These are phyloP conservation scores for Aspergillus cejpii DNA, from an alignment of 2,329 filamentous ascomycete genomes.

Conservation along the genomic window DNA sequence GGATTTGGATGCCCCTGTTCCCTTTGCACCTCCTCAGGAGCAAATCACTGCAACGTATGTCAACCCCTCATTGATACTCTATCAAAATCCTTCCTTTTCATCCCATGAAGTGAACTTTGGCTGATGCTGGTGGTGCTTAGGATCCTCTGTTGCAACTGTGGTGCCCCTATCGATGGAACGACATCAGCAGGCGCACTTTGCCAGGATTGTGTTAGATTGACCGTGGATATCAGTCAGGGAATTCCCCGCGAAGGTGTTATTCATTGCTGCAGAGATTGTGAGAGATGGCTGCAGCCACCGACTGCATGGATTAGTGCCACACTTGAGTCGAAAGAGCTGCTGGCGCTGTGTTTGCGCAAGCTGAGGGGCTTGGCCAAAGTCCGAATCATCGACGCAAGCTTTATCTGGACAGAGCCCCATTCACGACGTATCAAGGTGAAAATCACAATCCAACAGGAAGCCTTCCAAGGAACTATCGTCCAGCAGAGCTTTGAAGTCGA, in stretches of 20 bases:
- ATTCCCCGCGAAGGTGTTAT: conserved; percentile 86
- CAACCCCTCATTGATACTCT: conserved; percentile 4
- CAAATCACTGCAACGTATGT: conserved; percentile 50
- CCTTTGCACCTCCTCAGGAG: conserved; percentile 40
- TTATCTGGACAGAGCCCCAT: conserved; percentile 98
- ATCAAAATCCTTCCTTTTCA: conserved; percentile 5
- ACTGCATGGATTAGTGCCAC: conserved; percentile 75
- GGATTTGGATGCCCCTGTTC: conserved; percentile 53
- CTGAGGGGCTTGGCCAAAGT: conserved; percentile 80
- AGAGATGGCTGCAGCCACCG: conserved; percentile 85
- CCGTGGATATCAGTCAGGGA: conserved; percentile 83
- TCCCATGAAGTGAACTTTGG: conserved; percentile 14
- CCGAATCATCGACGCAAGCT: conserved; percentile 88
- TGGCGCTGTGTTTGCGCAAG: conserved; percentile 86
- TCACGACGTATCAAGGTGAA: conserved; percentile 88
- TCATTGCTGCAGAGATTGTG: conserved; percentile 90
- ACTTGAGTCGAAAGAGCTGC: conserved; percentile 83
- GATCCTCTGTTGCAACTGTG: conserved; percentile 98
- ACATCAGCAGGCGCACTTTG: conserved; percentile 79
- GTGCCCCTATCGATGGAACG: conserved; percentile 89
- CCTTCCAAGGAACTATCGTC: conserved; percentile 60
- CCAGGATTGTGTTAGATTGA: conserved; percentile 91
- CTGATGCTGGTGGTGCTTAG: conserved; percentile 37
- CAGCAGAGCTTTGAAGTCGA: conserved; percentile 95
- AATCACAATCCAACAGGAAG: conserved; percentile 78